phyloP scores from a whole-genome alignment of 2,329 filamentous ascomycete species.

The Talaromyces amestolkiae region DNA sequence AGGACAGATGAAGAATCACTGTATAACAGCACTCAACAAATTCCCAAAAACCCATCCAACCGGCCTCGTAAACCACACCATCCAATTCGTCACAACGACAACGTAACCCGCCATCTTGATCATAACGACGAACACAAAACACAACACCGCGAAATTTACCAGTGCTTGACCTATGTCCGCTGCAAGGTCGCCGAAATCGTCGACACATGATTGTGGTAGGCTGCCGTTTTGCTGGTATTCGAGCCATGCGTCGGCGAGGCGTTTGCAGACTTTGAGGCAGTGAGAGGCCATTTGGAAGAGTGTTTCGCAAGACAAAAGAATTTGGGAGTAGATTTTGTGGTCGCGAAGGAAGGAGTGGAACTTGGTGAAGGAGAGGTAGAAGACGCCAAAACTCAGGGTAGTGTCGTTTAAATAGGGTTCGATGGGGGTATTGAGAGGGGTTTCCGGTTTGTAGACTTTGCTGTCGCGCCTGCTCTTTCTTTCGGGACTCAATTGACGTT shows the following conservation, averaged over 20 bases:
- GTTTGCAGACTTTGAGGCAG: slow-evolving; percentile 19
- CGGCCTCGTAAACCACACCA: slow-evolving; percentile 37
- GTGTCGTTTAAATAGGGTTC: not conserved
- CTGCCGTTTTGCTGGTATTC: slow-evolving; percentile 33
- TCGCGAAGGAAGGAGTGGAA: slow-evolving; percentile 9
- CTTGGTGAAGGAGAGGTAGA: slow-evolving; percentile 15
- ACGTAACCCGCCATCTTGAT: slow-evolving; percentile 33
- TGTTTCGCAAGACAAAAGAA: slow-evolving; percentile 6
- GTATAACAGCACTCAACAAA: not conserved
- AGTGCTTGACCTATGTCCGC: slow-evolving; percentile 34
- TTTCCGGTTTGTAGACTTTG: not conserved
- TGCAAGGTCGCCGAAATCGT: slow-evolving; percentile 30
- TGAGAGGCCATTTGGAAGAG: slow-evolving; percentile 18
- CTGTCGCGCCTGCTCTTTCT: not conserved
- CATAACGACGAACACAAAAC: slow-evolving; percentile 32
- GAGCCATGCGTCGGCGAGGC: slow-evolving; percentile 27
- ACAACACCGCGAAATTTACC: slow-evolving; percentile 35
- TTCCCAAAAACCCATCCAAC: slow-evolving; percentile 33
- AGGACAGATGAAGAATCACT: not conserved
- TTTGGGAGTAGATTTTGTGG: slow-evolving; percentile 13
- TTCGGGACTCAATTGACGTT: not conserved
- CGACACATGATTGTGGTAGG: slow-evolving; percentile 31
- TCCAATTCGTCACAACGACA: slow-evolving; percentile 35
- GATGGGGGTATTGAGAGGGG: not conserved
- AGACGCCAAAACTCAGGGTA: not conserved